Percentiles rank a stretch among this genome's conserved stretches.
Conservation (phyloP, 306 rosid species). For the Inga laurina region DNA sequence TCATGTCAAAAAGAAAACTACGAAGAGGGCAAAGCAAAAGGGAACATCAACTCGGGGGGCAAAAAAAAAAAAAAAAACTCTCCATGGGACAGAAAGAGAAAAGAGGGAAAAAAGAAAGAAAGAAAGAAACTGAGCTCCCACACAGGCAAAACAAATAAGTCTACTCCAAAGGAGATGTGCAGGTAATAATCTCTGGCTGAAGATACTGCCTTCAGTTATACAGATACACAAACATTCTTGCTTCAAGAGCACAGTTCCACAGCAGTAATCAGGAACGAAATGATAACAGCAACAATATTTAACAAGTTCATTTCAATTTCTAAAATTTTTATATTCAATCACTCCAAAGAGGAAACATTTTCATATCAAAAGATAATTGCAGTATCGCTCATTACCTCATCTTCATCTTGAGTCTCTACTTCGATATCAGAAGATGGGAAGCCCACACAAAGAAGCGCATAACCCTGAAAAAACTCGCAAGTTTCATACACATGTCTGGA, state of each 20-base stretch:
- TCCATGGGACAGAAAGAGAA: not conserved
- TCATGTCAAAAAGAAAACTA: not conserved
- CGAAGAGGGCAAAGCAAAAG: not conserved
- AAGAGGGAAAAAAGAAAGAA: not conserved
- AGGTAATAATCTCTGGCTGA: not conserved
- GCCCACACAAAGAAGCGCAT: slow-evolving; percentile 98
- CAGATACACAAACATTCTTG: not conserved
- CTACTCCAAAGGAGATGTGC: not conserved
- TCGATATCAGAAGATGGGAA: slow-evolving; percentile 88
- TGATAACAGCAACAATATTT: not conserved
- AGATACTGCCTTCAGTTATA: not conserved
- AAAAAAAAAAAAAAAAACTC: not conserved
- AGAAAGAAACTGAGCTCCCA: not conserved
- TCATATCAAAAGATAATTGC: not conserved
- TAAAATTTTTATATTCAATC: slow-evolving; percentile 2
- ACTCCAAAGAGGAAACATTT: not conserved
- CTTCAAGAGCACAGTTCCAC: not conserved
- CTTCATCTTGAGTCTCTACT: slow-evolving; percentile 99
- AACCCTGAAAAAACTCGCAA: slow-evolving; percentile 66
- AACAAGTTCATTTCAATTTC: slow-evolving; percentile 2
- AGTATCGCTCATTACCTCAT: slow-evolving; percentile 66
- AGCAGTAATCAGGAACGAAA: slow-evolving; percentile 20
- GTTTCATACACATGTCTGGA: slow-evolving; percentile 16
- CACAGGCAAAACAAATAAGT: not conserved
- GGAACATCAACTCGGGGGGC: not conserved